These are phyloP conservation scores for Polychaeton citri DNA, from an alignment of 2,329 filamentous ascomycete genomes.

Conservation along the genomic window DNA sequence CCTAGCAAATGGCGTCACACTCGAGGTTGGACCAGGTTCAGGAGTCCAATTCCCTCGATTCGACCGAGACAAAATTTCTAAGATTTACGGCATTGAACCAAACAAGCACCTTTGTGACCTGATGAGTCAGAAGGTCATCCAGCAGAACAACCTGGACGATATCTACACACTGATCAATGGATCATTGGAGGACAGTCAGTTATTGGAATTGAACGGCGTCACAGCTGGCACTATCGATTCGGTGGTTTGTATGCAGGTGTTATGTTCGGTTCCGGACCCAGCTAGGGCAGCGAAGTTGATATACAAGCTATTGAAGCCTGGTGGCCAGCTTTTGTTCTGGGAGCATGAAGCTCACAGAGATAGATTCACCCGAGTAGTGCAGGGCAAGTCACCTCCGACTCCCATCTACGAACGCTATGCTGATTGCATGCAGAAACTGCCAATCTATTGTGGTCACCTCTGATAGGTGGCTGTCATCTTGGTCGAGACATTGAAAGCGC, in stretches of 20 bases:
- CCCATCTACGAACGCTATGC: no score
- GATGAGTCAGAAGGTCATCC: neutral
- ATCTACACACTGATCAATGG: constrained; percentile 1
- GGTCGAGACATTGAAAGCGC: constrained; percentile 1
- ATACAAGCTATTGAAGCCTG: constrained; percentile 3
- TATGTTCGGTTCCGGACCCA: constrained; percentile 4
- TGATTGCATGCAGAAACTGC: neutral
- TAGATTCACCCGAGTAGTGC: constrained; percentile 1
- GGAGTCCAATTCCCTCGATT: constrained; percentile 4
- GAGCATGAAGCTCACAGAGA: constrained; percentile 2
- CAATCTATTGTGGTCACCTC: constrained; percentile 1
- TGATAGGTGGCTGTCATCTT: constrained; percentile 3
- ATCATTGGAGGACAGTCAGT: constrained; percentile 2
- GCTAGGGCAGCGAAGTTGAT: neutral
- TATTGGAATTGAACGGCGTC: constrained; percentile 1
- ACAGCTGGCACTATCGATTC: constrained; percentile 3
- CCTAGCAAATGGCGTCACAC: constrained; percentile 2
- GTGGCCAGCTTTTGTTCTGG: constrained; percentile 5
- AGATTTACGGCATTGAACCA: constrained; percentile 4
- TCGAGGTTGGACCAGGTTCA: constrained; percentile 4
- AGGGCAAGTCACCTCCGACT: neutral
- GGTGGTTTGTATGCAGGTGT: constrained; percentile 5
- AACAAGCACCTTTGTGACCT: constrained; percentile 1
- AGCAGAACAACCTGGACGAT: neutral
- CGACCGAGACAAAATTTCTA: neutral